Base-by-base conservation (phyloP, 2,329 filamentous ascomycete species). In the Decorospora gaudefroyi region DNA sequence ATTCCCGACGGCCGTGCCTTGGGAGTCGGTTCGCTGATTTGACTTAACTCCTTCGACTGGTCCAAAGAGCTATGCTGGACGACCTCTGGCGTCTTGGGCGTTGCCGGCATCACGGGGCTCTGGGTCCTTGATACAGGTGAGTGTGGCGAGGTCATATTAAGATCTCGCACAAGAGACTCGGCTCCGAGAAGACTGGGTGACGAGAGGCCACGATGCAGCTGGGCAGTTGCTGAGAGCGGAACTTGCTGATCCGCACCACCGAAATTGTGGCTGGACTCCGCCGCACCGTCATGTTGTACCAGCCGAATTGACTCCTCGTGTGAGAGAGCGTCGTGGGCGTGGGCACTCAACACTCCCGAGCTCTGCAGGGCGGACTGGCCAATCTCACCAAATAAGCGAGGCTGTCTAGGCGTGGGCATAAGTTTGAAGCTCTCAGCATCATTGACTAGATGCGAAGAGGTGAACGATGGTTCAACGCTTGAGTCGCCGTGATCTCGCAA, bases 311-410 rank as follows among this genome's bases (percentile, higher is more conserved):
- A 46, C 6, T 42, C 54, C 4, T 53, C 56, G 12, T 59, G 35
- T 3, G 57, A 65, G 8, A 70, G 46, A 11, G 67, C 69, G 19
- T 56, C 53, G 15, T 65, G 62, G 11, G 59, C 61, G 25, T 63
- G 60, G 11, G 50, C 53, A 22, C 53, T 57, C 4, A 82, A 64
- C 13, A 75, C 65, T 9, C 74, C 75, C 11, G 81, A 81, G 58
- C 76, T 81, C 35, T 73, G 69, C 10, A 84, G 58, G 8, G 77
- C 77, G 13, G 80, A 81, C 18, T 74, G 68, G 8, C 77, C 77
- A 50, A 85, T 80, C 61, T 85, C 82, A 9, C 82, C 82, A 59
- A 85, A 85, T 4, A 85, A 70, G 35, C 78, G 78, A 46, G 69
- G 49, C 12, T 51, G 53, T 8, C 45, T 50, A 18, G 57, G 42